Base-by-base conservation (phyloP, 2,329 filamentous ascomycete genomes). In the Metarhizium album region DNA sequence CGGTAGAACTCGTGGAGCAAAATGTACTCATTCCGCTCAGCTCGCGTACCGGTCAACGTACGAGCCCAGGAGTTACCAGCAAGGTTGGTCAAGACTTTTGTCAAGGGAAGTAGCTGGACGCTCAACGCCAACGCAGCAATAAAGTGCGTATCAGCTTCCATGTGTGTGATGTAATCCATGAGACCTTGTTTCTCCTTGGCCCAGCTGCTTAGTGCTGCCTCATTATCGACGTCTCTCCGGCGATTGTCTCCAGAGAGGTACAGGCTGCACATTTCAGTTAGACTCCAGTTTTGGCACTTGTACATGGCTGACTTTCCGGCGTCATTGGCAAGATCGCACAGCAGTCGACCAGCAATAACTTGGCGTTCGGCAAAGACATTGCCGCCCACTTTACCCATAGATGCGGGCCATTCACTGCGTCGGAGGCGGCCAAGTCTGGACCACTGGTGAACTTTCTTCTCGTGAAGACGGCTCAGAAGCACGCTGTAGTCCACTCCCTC, bases 21-120 rank as follows among this genome's bases (percentile, higher is more conserved):
- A 88, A 98, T 98, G 76, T 95, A 98, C 70, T 98, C 93, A 70
- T 98, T 98, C 35, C 93, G 87, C 72, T 98, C 93, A 8, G 93
- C 93, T 64, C 93, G 85, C 20, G 93, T 98, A 67, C 93, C 93
- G 37, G 89, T 96, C 40, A 98, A 74, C 2, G 93, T 98, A 64
- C 93, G 83, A 50, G 91, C 91, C 93, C 93, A 98, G 1, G 93
- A 97, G 68, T 98, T 98, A 59, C 93, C 93, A 54, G 93, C 93
- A 65, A 98, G 75, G 61, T 97, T 97, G 14, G 93, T 98, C 56
- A 98, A 74, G 46, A 96, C 87, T 67, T 96, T 97, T 22, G 91
- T 95, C 49, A 98, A 73, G 14, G 93, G 88, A 43, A 98, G 76
- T 74, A 98, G 87, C 67, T 98, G 93, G 23, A 94, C 84, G 54